phyloP scores from a whole-genome alignment of 2,329 filamentous ascomycete species.

The Aspergillus versicolor region DNA sequence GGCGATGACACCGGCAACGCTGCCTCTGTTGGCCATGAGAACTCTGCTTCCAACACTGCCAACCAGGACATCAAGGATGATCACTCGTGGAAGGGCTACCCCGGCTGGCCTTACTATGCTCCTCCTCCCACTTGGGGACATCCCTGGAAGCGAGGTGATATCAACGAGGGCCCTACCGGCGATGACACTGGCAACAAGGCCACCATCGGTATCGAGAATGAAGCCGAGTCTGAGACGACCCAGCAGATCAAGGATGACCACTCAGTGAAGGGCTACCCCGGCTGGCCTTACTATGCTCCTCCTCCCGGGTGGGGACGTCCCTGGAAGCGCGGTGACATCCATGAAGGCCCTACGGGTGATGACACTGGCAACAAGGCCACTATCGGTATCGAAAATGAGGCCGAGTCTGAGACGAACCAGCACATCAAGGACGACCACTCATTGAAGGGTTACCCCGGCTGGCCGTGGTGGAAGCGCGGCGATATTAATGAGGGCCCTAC shows the following conservation, averaged over 20 bases:
- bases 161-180: constrained; percentile 6
- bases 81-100: neutral
- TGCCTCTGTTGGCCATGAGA: neutral
- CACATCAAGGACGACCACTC: constrained; percentile 2
- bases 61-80: constrained; percentile 1
- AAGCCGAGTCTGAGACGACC: neutral
- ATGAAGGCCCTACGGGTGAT: constrained; percentile 17
- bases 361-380: too few relatives aligned
- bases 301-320: too few relatives aligned
- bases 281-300: constrained; percentile 7
- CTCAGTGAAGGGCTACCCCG: neutral
- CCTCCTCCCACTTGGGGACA: neutral
- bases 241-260: constrained; percentile 3
- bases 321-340: neutral
- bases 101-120: too few relatives aligned
- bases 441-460: neutral
- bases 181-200: constrained; percentile 7
- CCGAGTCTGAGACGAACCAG: neutral
- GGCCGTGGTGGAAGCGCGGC: constrained; percentile 12
- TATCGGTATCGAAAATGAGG: neutral
- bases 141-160: neutral
- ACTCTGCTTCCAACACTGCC: neutral
- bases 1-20: constrained; percentile 8
- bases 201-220: too few relatives aligned
- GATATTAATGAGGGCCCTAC: constrained; percentile 7